Evolutionary conservation across 768 basidiomycete genomes (phyloP).

Genomic region (Mycena maculata): DNA sequence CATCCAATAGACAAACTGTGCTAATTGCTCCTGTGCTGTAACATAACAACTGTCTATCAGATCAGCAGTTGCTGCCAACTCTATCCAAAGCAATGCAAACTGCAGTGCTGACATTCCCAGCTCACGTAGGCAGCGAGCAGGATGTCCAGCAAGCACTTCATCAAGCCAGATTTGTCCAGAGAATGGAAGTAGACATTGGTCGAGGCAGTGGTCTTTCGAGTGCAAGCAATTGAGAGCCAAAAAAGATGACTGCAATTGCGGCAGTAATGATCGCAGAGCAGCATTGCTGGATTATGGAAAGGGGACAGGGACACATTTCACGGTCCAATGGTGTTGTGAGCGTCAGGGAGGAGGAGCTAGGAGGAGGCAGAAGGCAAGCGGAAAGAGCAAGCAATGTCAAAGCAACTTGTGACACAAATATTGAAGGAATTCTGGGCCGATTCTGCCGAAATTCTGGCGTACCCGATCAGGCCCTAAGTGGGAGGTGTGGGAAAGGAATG

Average conservation of each 20-base stretch:
- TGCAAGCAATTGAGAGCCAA: not conserved
- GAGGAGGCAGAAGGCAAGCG: not conserved
- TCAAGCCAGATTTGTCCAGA: conserved; percentile 27
- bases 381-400: too few species aligned
- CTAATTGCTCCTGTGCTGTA: not conserved
- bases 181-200: conserved; percentile 27
- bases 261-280: not conserved
- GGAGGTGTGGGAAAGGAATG: too few species aligned
- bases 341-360: too few species aligned
- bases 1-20: conserved; percentile 1
- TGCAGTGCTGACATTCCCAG: conserved; percentile 20
- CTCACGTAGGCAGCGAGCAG: not conserved
- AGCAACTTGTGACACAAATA: too few species aligned
- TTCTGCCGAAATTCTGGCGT: too few species aligned
- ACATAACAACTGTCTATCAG: not conserved
- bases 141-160: conserved; percentile 28
- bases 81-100: conserved; percentile 7
- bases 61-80: not conserved
- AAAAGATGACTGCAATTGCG: conserved; percentile 4
- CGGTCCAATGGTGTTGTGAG: too few species aligned
- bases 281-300: not conserved
- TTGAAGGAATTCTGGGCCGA: too few species aligned
- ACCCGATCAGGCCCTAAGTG: too few species aligned
- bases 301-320: too few species aligned
- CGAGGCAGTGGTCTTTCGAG: not conserved